Conservation (phyloP, 805 yeast species). For the Diddensiella santjacobensis region DNA sequence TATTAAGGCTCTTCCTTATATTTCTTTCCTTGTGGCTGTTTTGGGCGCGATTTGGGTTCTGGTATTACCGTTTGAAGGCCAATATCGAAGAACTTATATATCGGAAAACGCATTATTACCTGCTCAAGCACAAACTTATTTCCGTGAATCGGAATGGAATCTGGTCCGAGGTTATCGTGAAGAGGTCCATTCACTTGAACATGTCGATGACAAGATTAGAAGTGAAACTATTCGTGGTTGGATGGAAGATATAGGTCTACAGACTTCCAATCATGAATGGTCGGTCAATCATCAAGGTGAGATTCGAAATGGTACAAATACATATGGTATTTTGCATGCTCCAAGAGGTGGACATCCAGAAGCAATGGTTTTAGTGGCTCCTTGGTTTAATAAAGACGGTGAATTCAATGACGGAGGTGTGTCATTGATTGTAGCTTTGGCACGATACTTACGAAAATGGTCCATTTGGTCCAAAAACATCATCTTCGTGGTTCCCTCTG, state of each 20-base stretch:
- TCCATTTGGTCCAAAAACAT: conserved; percentile 95
- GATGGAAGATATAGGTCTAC: conserved; percentile 70
- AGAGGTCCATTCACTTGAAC: conserved; percentile 43
- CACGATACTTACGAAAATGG: conserved; percentile 78
- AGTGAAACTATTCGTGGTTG: conserved; percentile 51
- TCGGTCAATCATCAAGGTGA: conserved; percentile 22
- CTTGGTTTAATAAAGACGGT: conserved; percentile 71
- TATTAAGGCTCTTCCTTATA: conserved; percentile 26
- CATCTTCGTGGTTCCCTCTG: conserved; percentile 75
- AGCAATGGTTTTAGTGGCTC: conserved; percentile 85
- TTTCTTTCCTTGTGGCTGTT: conserved; percentile 28
- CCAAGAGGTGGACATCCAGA: conserved; percentile 97
- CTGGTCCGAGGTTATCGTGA: conserved; percentile 78
- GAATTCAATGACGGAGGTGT: conserved; percentile 75
- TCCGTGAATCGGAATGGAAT: conserved; percentile 94
- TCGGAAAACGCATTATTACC: conserved; percentile 97
- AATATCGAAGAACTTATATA: conserved; percentile 76
- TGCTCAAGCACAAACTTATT: conserved; percentile 88
- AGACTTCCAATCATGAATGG: conserved; percentile 49
- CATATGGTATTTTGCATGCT: conserved; percentile 83
- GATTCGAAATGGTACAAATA: conserved; percentile 39
- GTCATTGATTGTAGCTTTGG: conserved; percentile 65
- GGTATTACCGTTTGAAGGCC: conserved; percentile 72
- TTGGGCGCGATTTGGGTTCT: conserved; percentile 55
- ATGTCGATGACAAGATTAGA: conserved; percentile 31